Base-by-base conservation (phyloP, 2,329 filamentous ascomycete genomes). In the Fusarium duplospermum region DNA sequence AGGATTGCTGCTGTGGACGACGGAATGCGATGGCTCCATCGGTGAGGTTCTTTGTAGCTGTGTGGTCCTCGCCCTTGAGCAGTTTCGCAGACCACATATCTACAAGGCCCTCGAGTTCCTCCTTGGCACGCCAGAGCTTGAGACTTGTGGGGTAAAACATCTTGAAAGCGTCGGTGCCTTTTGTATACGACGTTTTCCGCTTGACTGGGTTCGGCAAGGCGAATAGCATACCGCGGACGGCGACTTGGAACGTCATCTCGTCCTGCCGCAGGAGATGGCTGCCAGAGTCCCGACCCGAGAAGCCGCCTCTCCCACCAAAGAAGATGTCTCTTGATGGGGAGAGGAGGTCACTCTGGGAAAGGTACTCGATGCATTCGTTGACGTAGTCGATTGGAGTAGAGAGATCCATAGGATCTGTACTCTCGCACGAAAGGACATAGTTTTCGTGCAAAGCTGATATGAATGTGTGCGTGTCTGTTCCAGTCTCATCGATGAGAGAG, bases 361-460 rank as follows among this genome's bases (percentile, higher is more conserved):
- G 86, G 31, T 91, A 90, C 66, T 96, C 93, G 66, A 98, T 92
- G 80, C 96, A 98, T n/a, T 89, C 91, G 71, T 94, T 94, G 66
- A 98, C 86, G 72, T 92, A 92, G 76, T 96, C 94, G 33, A 95
- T 88, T 2, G 95, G 92, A 0, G 88, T 90, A 24, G 89, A 81
- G 6, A 86, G 79, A 77, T 89, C 89, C 70, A 83, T 81, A 0
- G 85, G 84, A 0, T 84, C 84, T 2, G 83, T 85, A 54, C 86
- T 86, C 74, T 92, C 90, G 79, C 96, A 98, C 0, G 96, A 98
- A 1, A 95, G 86, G 2, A 93, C 88, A 76, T 98, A 98, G 80
- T 99, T 99, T 79, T 99, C 96, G 80, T 98, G 96, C 0, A 98
- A 85, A 4, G 95, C 94, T 6, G 94, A 93, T 58, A 98, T 90